phyloP scores from a whole-genome alignment of 2,329 filamentous ascomycete species.

The Aspergillus calidoustus region DNA sequence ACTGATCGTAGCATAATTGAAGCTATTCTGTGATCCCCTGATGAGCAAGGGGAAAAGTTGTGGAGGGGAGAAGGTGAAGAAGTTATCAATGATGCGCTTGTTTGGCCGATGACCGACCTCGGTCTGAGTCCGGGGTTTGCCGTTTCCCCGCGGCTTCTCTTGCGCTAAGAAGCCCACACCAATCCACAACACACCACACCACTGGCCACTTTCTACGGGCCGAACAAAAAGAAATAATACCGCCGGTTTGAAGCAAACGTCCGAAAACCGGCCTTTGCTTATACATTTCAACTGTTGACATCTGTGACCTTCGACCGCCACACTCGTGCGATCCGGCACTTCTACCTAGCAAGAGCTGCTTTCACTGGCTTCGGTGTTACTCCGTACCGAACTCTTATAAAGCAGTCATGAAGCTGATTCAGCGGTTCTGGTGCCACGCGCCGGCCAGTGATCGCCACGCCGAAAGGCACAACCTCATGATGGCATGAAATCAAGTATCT shows the following conservation, averaged over 20 bases:
- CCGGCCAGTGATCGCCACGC: neutral
- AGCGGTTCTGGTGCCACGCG: neutral
- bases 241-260: neutral
- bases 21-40: neutral
- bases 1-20: constrained; percentile 42
- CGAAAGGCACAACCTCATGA: neutral
- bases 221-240: neutral
- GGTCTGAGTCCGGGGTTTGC: constrained; percentile 20
- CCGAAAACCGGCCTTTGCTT: constrained; percentile 1
- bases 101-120: constrained; percentile 17
- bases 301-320: neutral
- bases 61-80: neutral
- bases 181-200: neutral
- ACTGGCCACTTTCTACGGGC: neutral
- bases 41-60: neutral
- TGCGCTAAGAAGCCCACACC: neutral
- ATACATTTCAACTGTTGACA: neutral
- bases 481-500: too few relatives aligned
- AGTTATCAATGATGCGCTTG: neutral
- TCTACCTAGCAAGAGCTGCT: neutral
- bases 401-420: neutral
- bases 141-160: constrained; percentile 19
- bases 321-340: neutral
- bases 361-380: neutral
- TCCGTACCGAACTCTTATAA: neutral